Evolutionary conservation across 306 rosid genomes (phyloP).

Genomic region (Trifolium repens): DNA sequence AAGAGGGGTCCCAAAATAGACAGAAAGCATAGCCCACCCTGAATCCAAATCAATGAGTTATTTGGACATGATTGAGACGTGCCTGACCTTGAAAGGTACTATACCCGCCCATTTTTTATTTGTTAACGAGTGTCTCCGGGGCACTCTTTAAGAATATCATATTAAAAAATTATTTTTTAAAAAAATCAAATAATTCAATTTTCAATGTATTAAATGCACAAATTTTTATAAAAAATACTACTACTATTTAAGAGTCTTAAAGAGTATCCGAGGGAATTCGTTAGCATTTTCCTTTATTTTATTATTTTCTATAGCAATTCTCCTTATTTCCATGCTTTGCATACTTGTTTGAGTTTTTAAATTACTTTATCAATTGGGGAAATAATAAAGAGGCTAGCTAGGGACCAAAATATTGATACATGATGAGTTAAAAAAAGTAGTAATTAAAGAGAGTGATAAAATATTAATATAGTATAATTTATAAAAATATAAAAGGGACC

Average conservation of each 20-base stretch:
- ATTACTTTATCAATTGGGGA: neutral
- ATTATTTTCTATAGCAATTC: neutral
- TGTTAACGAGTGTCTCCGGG: too few species aligned
- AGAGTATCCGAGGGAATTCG: too few species aligned
- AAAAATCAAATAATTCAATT: too few species aligned
- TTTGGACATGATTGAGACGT: slow-evolving; percentile 49
- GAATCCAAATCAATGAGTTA: slow-evolving; percentile 48
- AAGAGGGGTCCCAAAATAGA: slow-evolving; percentile 46
- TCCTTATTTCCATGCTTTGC: neutral
- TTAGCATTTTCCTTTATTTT: too few species aligned
- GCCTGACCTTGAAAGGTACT: slow-evolving; percentile 38
- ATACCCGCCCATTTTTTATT: slow-evolving; percentile 3
- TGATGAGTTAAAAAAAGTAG: too few species aligned
- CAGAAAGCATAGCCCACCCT: slow-evolving; percentile 45
- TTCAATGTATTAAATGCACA: too few species aligned
- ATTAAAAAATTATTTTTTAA: too few species aligned
- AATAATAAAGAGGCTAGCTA: too few species aligned
- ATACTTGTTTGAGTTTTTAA: neutral
- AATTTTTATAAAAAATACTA: too few species aligned
- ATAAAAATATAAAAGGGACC: neutral
- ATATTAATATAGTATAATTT: neutral
- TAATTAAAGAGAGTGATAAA: neutral
- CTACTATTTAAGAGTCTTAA: too few species aligned
- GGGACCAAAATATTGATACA: too few species aligned
- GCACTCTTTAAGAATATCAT: too few species aligned